Percentiles rank a stretch among this genome's conserved stretches.
Evolutionary conservation across 371 early-diverging fungal genomes (phyloP).

Genomic region (Funneliformis caledonium): DNA sequence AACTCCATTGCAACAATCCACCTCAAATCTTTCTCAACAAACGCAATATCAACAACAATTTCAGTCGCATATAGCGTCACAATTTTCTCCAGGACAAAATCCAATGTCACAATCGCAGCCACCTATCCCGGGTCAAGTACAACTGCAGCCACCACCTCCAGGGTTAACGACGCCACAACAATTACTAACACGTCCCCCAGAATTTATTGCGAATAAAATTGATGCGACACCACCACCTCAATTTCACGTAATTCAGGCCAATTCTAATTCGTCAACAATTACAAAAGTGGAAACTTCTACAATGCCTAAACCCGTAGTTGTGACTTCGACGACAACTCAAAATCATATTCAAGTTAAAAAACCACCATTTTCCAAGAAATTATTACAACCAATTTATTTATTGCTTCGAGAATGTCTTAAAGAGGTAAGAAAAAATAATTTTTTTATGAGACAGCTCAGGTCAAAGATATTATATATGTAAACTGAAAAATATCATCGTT

Average conservation of each 20-base stretch:
- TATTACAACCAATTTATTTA: conserved; percentile 49
- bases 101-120: neutral
- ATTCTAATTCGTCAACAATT: neutral
- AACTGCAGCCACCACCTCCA: conserved; percentile 31
- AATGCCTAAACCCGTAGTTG: neutral
- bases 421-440: conserved; percentile 42
- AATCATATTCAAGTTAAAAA: conserved; percentile 21
- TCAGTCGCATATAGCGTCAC: neutral
- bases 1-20: neutral
- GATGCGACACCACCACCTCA: conserved; percentile 14
- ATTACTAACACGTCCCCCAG: neutral
- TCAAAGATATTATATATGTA: neutral
- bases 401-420: conserved; percentile 48
- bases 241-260: neutral
- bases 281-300: neutral
- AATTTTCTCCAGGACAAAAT: neutral
- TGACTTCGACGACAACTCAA: neutral
- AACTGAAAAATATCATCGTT: neutral
- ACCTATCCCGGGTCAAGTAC: conserved; percentile 15
- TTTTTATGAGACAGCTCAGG: neutral
- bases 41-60: neutral
- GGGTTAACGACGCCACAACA: conserved; percentile 20
- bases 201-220: conserved; percentile 20
- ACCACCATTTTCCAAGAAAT: neutral
- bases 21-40: neutral